Evolutionary conservation across 2,329 filamentous ascomycete species (phyloP).

Genomic region (Lasiodiplodia citricola): DNA sequence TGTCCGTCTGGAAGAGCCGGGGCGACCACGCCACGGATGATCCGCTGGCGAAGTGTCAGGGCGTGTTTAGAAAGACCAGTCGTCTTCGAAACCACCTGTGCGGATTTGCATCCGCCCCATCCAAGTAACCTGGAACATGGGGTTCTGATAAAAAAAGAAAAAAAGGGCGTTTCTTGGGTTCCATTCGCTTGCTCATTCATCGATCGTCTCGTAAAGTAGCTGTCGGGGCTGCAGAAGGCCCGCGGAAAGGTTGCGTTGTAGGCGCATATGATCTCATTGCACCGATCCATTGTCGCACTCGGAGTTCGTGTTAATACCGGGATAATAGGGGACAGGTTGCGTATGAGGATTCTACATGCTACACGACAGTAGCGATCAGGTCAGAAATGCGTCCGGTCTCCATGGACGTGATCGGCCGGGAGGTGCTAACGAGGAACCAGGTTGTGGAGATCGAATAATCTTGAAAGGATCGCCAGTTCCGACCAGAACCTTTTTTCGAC

Average conservation of each 20-base stretch:
- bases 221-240: neutral
- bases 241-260: neutral
- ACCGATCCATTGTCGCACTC: neutral
- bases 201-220: neutral
- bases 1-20: no score
- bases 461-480: neutral
- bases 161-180: neutral
- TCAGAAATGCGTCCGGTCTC: neutral
- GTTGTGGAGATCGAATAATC: conserved; percentile 13
- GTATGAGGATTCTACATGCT: neutral
- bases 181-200: neutral
- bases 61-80: no score
- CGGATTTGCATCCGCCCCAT: no score
- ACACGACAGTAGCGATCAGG: neutral
- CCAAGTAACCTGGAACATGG: no score
- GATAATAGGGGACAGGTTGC: neutral
- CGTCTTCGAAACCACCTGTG: no score
- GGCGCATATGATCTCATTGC: neutral
- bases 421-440: neutral
- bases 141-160: no score
- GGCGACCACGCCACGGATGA: no score
- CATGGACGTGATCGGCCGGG: neutral
- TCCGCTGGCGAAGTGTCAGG: no score
- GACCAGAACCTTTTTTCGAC: neutral
- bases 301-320: neutral